These are phyloP conservation scores for Eucalyptus erythrocorys DNA, from an alignment of 345 rosid genomes.

Conservation along the genomic window DNA sequence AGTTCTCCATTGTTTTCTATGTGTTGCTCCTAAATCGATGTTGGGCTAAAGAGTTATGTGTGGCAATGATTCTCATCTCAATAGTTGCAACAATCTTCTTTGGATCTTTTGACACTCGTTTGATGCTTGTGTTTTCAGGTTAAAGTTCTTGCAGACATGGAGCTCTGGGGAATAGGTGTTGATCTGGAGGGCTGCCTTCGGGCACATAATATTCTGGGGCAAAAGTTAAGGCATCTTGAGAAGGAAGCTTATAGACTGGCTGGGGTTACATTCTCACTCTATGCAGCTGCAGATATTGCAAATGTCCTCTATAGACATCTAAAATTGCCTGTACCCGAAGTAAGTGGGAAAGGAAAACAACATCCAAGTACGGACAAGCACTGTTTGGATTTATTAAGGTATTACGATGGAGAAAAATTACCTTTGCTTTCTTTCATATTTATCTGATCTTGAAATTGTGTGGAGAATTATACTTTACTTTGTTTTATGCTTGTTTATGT, in stretches of 20 bases:
- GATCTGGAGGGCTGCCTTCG: conserved; percentile 80
- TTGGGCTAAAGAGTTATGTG: neutral
- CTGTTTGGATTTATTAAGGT: conserved; percentile 81
- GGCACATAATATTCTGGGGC: conserved; percentile 57
- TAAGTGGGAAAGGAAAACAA: conserved; percentile 52
- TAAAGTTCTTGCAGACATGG: conserved; percentile 91
- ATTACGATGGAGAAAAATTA: neutral
- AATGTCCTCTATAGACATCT: conserved; percentile 70
- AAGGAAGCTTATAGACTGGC: conserved; percentile 75
- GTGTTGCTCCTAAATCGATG: neutral
- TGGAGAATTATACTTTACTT: neutral
- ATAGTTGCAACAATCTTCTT: neutral
- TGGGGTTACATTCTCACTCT: conserved; percentile 75
- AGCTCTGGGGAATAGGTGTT: conserved; percentile 88
- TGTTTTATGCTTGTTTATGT: neutral
- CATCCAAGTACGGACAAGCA: conserved; percentile 95
- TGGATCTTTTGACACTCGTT: neutral
- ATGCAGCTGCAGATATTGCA: conserved; percentile 83
- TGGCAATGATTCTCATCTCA: neutral
- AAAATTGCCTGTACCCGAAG: conserved; percentile 71
- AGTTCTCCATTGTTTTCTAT: neutral
- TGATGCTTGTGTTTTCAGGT: conserved; percentile 31
- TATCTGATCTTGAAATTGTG: neutral
- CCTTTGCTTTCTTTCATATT: neutral
- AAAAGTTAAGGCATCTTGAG: conserved; percentile 69